phyloP scores from a whole-genome alignment of 2,329 filamentous ascomycete genomes.

The Cladophialophora immunda region DNA sequence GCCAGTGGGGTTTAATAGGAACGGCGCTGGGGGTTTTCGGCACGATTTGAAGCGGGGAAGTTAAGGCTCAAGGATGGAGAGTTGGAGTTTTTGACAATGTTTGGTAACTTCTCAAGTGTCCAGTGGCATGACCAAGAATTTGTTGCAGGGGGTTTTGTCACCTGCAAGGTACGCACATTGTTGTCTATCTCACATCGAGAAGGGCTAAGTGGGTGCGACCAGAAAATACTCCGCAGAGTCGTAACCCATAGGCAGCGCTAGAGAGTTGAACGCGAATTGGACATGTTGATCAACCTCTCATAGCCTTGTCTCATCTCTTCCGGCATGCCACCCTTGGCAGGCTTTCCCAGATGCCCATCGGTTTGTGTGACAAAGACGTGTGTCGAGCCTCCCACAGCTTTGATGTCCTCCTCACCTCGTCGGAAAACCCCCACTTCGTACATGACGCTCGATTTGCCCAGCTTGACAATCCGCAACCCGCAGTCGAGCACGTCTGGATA shows the following conservation, averaged over 20 bases:
- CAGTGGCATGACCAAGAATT: not conserved
- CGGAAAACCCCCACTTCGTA: slow-evolving; percentile 92
- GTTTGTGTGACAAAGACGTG: slow-evolving; percentile 87
- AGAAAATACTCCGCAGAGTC: not conserved
- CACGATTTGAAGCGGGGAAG: not conserved
- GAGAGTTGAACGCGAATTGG: not conserved
- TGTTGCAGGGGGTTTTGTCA: not conserved
- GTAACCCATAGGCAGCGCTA: not conserved
- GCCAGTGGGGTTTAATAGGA: not conserved
- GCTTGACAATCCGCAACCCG: slow-evolving; percentile 79
- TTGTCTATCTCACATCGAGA: not conserved
- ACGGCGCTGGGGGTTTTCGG: not conserved
- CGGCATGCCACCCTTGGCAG: slow-evolving; percentile 71
- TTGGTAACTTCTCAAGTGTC: not conserved
- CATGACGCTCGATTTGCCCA: slow-evolving; percentile 85
- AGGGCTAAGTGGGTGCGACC: not conserved
- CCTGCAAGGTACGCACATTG: not conserved
- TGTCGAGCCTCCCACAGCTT: slow-evolving; percentile 84
- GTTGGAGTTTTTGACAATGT: not conserved
- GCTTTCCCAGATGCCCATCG: slow-evolving; percentile 57
- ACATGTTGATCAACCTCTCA: slow-evolving; percentile 20
- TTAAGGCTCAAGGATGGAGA: not conserved
- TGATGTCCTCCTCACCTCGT: slow-evolving; percentile 74
- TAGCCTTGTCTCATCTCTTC: slow-evolving; percentile 28
- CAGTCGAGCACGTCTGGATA: slow-evolving; percentile 86